Evolutionary conservation across 2,329 filamentous ascomycete genomes (phyloP).

Genomic region (Apiospora phragmitis): DNA sequence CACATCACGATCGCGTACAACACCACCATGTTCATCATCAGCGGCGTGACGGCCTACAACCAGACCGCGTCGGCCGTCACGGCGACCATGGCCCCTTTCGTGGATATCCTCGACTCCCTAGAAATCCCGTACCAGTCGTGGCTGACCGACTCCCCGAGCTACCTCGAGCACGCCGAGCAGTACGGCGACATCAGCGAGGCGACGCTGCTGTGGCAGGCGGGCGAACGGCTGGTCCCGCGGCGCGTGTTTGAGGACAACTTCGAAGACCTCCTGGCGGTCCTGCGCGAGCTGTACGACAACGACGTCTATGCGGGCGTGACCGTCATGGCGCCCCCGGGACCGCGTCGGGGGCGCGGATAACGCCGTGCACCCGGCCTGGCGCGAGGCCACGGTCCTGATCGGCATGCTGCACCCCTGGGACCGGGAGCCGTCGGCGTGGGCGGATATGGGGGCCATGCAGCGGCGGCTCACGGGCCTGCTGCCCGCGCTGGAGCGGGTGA

Average conservation of each 20-base stretch:
- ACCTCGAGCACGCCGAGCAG: neutral
- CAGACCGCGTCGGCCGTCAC: neutral
- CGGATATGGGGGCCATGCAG: slow-evolving; percentile 20
- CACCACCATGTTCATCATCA: slow-evolving; percentile 5
- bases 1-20: slow-evolving; percentile 22
- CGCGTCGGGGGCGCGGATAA: slow-evolving; percentile 10
- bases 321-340: slow-evolving; percentile 13
- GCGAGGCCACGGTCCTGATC: slow-evolving; percentile 10
- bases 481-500: slow-evolving; percentile 18
- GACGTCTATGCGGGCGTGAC: slow-evolving; percentile 17
- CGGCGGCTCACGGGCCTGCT: slow-evolving; percentile 18
- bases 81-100: neutral
- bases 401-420: slow-evolving; percentile 18
- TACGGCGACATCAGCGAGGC: neutral
- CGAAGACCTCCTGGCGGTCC: slow-evolving; percentile 20
- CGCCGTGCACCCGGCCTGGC: slow-evolving; percentile 24
- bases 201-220: neutral
- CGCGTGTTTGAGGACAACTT: slow-evolving; percentile 3
- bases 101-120: neutral
- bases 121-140: neutral
- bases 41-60: neutral
- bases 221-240: neutral
- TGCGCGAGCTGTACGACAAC: slow-evolving; percentile 20
- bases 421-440: slow-evolving; percentile 13
- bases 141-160: neutral